A percentile compares a stretch with the other conserved stretches of the same genome.
These are phyloP conservation scores for Hemileia vastatrix DNA, from an alignment of 1,284 basidiomycete genomes.

Conservation along the genomic window DNA sequence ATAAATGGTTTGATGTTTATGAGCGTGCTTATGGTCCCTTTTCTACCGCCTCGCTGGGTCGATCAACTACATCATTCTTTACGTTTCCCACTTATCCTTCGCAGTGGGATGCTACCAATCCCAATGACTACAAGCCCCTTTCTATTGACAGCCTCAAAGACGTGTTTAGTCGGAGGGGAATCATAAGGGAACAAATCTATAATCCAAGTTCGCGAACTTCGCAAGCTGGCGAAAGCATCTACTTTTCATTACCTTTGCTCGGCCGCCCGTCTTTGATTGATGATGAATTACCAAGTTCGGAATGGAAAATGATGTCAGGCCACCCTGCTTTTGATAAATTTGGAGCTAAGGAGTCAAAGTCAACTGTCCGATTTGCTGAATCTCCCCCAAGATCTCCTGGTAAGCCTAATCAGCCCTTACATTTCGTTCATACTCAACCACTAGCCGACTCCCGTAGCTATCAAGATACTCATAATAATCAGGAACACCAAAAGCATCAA, in stretches of 20 bases:
- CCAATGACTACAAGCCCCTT: conserved; percentile 31
- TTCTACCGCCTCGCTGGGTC: conserved; percentile 40
- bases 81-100: conserved; percentile 60
- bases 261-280: neutral
- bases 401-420: conserved; percentile 44
- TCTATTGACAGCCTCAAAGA: conserved; percentile 15
- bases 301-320: neutral
- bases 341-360: too few relatives aligned
- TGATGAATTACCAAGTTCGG: neutral
- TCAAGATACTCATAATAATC: conserved; percentile 12
- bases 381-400: conserved; percentile 25
- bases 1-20: conserved; percentile 83
- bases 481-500: conserved; percentile 12
- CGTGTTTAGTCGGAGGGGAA: conserved; percentile 6
- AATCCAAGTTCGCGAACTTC: neutral
- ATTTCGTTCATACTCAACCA: conserved; percentile 39
- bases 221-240: conserved; percentile 2
- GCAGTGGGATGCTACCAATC: conserved; percentile 56
- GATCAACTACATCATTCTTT: conserved; percentile 51
- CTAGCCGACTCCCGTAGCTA: conserved; percentile 13
- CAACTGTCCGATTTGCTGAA: conserved; percentile 26
- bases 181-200: neutral
- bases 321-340: too few relatives aligned
- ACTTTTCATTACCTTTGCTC: conserved; percentile 13
- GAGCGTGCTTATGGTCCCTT: conserved; percentile 66